Conservation (phyloP, 2,329 filamentous ascomycete species). For the Colletotrichum sp. region DNA sequence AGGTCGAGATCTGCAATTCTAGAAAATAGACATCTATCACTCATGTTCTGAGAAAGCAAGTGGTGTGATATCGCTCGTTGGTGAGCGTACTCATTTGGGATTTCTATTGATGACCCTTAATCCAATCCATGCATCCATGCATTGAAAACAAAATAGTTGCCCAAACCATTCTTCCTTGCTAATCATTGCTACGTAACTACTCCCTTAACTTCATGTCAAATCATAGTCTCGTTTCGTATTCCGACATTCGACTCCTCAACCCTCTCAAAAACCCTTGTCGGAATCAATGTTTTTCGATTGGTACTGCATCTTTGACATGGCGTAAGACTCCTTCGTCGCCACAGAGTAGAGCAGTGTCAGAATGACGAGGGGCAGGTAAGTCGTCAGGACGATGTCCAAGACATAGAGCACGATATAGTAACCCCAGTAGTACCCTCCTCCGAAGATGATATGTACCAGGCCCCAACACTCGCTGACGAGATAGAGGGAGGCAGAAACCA, state of each 20-base stretch:
- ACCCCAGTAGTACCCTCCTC: fast-evolving
- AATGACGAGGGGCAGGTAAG: neutral
- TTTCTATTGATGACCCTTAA: fast-evolving
- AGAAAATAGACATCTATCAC: neutral
- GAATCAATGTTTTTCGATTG: neutral
- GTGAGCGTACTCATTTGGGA: neutral
- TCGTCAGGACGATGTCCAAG: neutral
- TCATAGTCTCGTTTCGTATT: neutral
- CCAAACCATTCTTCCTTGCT: neutral
- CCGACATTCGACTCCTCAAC: fast-evolving
- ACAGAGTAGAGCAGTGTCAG: neutral
- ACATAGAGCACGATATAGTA: neutral
- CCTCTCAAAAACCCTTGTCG: neutral
- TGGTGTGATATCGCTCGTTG: neutral
- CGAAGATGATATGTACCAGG: neutral
- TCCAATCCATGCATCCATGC: neutral
- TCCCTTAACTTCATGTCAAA: neutral
- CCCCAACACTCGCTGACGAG: neutral
- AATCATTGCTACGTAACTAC: neutral
- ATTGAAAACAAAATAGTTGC: neutral
- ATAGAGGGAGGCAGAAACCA: neutral
- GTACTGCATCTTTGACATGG: neutral
- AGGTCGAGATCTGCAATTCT: neutral
- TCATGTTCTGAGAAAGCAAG: neutral
- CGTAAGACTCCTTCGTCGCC: neutral